Percentiles rank a stretch among this genome's conserved stretches.
These are phyloP conservation scores for Papiliotrema terrestris DNA, from an alignment of 1,284 basidiomycete species.

Conservation along the genomic window DNA sequence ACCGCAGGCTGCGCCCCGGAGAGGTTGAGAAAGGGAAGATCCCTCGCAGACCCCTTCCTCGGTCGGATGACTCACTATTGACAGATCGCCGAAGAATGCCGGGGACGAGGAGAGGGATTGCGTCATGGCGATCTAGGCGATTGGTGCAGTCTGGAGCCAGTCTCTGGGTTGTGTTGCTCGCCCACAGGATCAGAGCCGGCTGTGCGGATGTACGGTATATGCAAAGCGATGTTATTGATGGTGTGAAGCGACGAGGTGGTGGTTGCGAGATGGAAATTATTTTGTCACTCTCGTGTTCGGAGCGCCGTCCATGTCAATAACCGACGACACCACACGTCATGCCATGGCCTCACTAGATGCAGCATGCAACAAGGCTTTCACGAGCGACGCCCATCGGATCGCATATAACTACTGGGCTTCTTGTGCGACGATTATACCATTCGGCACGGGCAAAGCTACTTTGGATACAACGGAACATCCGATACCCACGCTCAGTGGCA, in stretches of 20 bases:
- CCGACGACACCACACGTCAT: background rate
- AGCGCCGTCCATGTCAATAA: background rate
- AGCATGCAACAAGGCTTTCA: no score
- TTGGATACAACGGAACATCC: no score
- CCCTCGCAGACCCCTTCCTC: background rate
- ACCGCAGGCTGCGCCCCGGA: no score
- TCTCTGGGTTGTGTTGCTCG: no score
- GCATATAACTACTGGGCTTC: no score
- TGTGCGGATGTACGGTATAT: no score
- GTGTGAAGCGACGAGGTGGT: background rate
- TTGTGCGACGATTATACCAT: no score
- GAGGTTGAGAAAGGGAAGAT: background rate
- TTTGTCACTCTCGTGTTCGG: background rate
- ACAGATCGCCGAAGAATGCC: slow-evolving; percentile 45
- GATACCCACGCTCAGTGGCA: slow-evolving; percentile 5
- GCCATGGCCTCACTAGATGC: no score
- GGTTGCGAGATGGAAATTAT: background rate
- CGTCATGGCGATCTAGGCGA: slow-evolving; percentile 2
- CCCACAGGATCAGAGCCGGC: no score
- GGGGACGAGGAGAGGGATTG: slow-evolving; percentile 16
- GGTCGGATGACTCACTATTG: slow-evolving; percentile 30
- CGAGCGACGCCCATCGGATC: no score
- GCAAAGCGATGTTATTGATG: background rate
- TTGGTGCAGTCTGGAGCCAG: no score
- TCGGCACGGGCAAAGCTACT: no score